Evolutionary conservation across 805 yeast genomes (phyloP).

Genomic region (Candida palmyrensis): DNA sequence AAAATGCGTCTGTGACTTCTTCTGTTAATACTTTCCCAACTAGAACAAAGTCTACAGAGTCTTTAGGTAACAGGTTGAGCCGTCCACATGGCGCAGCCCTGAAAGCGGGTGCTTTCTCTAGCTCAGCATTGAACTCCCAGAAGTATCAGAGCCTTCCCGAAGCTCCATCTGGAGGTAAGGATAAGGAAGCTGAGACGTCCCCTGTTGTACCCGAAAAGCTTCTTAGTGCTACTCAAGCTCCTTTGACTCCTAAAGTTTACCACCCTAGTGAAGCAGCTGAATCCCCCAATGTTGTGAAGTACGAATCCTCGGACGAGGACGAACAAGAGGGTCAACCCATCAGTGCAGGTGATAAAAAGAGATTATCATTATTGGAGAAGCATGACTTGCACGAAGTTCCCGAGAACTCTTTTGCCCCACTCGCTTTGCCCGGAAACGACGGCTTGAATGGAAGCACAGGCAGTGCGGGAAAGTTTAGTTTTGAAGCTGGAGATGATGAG

Average conservation of each 20-base stretch:
- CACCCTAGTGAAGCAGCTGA: conserved; percentile 27
- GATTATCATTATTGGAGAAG: conserved; percentile 30
- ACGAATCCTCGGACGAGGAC: too few species aligned
- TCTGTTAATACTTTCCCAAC: conserved; percentile 8
- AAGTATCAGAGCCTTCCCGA: too few species aligned
- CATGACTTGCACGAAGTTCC: conserved; percentile 21
- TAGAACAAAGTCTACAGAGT: conserved; percentile 6
- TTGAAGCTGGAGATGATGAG: conserved; percentile 37
- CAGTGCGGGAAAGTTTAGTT: conserved; percentile 26
- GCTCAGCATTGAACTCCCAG: neutral
- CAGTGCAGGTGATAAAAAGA: too few species aligned
- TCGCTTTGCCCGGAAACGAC: conserved; percentile 1
- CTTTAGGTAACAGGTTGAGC: conserved; percentile 4
- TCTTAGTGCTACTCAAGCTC: conserved; percentile 5
- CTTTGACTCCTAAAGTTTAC: conserved; percentile 9
- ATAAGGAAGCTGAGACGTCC: neutral
- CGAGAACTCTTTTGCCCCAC: neutral
- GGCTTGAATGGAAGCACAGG: conserved; percentile 5
- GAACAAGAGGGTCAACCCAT: too few species aligned
- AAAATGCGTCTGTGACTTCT: conserved; percentile 24
- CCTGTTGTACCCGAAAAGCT: neutral
- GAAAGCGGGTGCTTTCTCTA: conserved; percentile 4
- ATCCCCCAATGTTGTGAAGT: conserved; percentile 34
- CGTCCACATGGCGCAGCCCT: conserved; percentile 4
- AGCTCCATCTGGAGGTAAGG: neutral